Percentiles rank a stretch among this genome's conserved stretches.
Evolutionary conservation across 768 basidiomycete species (phyloP).

Genomic region (Rhodocollybia butyracea): DNA sequence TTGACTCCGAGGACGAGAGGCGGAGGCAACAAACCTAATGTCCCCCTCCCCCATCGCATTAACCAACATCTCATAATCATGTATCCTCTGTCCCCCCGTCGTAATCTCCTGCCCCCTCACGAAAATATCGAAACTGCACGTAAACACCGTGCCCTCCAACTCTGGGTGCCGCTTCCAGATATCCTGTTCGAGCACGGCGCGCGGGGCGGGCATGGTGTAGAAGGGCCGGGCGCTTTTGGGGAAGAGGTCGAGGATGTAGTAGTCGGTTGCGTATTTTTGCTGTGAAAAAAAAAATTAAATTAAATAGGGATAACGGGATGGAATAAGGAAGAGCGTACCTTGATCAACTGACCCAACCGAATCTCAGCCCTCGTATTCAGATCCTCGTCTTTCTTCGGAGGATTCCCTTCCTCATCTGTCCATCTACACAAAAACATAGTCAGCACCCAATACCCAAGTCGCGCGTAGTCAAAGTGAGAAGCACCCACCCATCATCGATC

Average conservation of each 20-base stretch:
- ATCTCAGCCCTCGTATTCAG: slow-evolving; percentile 47
- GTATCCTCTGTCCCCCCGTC: slow-evolving; percentile 51
- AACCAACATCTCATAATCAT: slow-evolving; percentile 39
- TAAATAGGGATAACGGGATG: neutral
- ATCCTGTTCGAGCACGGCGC: no score
- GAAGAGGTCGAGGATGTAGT: slow-evolving; percentile 58
- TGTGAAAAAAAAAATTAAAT: neutral
- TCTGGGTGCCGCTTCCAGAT: neutral
- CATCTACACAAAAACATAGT: no score
- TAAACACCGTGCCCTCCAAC: slow-evolving; percentile 18
- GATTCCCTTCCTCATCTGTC: slow-evolving; percentile 26
- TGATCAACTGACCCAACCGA: slow-evolving; percentile 43
- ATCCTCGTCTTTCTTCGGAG: slow-evolving; percentile 44
- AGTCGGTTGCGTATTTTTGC: slow-evolving; percentile 52
- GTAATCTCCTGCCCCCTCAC: slow-evolving; percentile 55
- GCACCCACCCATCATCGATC: slow-evolving; percentile 36
- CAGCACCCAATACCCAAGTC: no score
- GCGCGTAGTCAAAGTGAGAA: no score
- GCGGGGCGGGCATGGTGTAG: slow-evolving; percentile 60
- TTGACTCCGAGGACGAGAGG: neutral
- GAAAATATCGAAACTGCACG: slow-evolving; percentile 57
- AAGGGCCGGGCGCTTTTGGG: slow-evolving; percentile 47
- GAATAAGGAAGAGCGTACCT: slow-evolving; percentile 8
- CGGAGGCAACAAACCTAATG: slow-evolving; percentile 38
- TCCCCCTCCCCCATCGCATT: slow-evolving; percentile 32